Evolutionary conservation across 2,329 filamentous ascomycete species (phyloP).

Genomic region (Nemania abortiva): DNA sequence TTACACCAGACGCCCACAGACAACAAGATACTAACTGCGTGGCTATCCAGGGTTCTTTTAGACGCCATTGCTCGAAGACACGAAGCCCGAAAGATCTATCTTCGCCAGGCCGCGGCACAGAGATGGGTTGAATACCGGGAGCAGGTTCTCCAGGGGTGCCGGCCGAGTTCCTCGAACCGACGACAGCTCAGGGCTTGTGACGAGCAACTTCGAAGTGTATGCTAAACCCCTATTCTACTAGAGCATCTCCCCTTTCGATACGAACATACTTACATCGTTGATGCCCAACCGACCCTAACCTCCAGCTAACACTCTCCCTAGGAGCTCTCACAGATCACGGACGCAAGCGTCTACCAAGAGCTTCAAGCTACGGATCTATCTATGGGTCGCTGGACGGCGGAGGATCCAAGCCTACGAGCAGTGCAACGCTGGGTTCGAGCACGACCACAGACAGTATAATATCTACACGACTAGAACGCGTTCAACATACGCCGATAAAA

Average conservation of each 20-base stretch:
- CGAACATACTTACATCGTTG: not conserved
- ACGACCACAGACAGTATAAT: constrained; percentile 51
- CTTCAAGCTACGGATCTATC: constrained; percentile 65
- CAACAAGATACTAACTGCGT: constrained; percentile 33
- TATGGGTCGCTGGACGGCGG: constrained; percentile 71
- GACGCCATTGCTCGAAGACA: constrained; percentile 72
- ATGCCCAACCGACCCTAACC: not conserved
- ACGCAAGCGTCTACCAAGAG: constrained; percentile 69
- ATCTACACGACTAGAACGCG: constrained; percentile 11
- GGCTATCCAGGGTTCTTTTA: constrained; percentile 62
- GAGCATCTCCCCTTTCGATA: constrained; percentile 18
- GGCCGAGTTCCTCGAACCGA: constrained; percentile 61
- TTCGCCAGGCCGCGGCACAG: constrained; percentile 70
- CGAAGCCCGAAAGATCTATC: constrained; percentile 73
- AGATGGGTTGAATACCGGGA: constrained; percentile 69
- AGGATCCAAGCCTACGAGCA: constrained; percentile 69
- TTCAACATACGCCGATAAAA: constrained; percentile 15
- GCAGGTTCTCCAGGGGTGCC: constrained; percentile 64
- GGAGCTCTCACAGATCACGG: constrained; percentile 70
- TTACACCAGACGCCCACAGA: not conserved
- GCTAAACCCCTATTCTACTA: constrained; percentile 43
- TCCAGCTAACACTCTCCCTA: constrained; percentile 44
- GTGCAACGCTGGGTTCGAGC: constrained; percentile 71
- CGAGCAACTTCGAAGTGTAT: constrained; percentile 67
- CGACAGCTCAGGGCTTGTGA: constrained; percentile 67